Evolutionary conservation across 2,329 filamentous ascomycete species (phyloP), one percentile per base, ranked within the genome.

Genomic region (Dactylellina parvicollis): DNA sequence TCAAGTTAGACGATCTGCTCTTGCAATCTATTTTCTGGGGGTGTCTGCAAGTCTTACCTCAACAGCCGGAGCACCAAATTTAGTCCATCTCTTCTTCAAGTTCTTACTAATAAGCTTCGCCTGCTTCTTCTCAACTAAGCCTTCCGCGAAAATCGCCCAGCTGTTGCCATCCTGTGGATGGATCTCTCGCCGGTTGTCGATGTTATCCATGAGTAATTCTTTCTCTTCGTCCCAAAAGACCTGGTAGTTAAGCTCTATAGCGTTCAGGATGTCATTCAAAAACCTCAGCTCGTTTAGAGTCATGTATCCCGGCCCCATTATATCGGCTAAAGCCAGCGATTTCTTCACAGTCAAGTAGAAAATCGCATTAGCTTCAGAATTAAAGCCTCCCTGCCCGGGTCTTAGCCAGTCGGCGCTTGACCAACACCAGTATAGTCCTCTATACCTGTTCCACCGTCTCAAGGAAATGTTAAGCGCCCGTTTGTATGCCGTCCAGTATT

Each of bases 101-200:
- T 79, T 78, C 1, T 74, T 65, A 18, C 67, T 72, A 24, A 72
- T 72, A 10, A 42, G n/a, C 44, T 72, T 72, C 36, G 67, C 67
- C 22, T 57, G 34, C 0, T 52, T 34, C 8, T 26, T 1, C 7
- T 44, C 14, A 28, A 72, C 28, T 36, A 72, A 26, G 4, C 67
- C 59, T 3, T 72, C 67, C 1, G 67, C 46, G 22, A 72, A 72
- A 3, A 87, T 79, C 0, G 85, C 83, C 78, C 88, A 82, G 59
- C 83, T 82, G 79, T 89, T 89, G 10, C 83, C 86, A 74, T 88
- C 86, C 79, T 90, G 86, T 0, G 87, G 86, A 73, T 86, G 81
- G 2, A 90, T 80, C 0, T 82, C 81, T n/a, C 67, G 54, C 4
- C 67, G 46, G 1, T 82, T 84, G 4, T 80, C 78, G 36, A 84